Conservation (phyloP, 768 basidiomycete genomes). For the Suillus subaureus region DNA sequence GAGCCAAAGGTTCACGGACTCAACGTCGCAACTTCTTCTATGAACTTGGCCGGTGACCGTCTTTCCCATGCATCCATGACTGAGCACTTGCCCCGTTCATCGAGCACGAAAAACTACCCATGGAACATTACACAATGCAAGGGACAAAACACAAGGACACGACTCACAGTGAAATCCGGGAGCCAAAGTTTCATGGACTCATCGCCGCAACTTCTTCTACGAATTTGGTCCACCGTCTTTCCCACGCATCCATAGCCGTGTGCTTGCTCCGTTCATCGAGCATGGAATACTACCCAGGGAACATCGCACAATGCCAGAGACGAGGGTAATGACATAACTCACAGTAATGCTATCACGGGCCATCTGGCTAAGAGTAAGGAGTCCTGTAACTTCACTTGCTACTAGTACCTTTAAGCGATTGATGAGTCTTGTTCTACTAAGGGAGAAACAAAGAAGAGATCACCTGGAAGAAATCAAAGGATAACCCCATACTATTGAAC, state of each 20-base stretch:
- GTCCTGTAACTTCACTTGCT: conserved; percentile 62
- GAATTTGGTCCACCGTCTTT: conserved; percentile 48
- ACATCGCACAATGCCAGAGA: conserved; percentile 10
- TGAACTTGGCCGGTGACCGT: conserved; percentile 45
- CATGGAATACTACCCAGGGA: conserved; percentile 48
- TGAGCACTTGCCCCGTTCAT: conserved; percentile 43
- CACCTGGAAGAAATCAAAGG: conserved; percentile 77
- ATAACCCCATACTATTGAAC: conserved; percentile 74
- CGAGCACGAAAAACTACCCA: conserved; percentile 52
- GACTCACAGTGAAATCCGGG: conserved; percentile 37
- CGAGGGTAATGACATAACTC: not conserved
- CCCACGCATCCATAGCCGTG: conserved; percentile 44
- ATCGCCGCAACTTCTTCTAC: conserved; percentile 36
- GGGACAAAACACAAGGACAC: not conserved
- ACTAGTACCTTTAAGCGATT: conserved; percentile 50
- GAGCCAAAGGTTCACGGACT: conserved; percentile 16
- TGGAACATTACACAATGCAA: conserved; percentile 8
- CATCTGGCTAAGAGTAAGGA: conserved; percentile 58
- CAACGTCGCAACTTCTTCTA: conserved; percentile 35
- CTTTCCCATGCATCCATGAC: conserved; percentile 47
- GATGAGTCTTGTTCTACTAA: not conserved
- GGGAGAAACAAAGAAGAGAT: conserved; percentile 10
- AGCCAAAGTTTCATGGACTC: conserved; percentile 20
- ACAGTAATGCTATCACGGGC: conserved; percentile 68
- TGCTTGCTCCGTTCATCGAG: conserved; percentile 48